Evolutionary conservation across 2,329 filamentous ascomycete species (phyloP), one percentile per base, ranked within the genome.

Genomic region (Penicillium sp.): DNA sequence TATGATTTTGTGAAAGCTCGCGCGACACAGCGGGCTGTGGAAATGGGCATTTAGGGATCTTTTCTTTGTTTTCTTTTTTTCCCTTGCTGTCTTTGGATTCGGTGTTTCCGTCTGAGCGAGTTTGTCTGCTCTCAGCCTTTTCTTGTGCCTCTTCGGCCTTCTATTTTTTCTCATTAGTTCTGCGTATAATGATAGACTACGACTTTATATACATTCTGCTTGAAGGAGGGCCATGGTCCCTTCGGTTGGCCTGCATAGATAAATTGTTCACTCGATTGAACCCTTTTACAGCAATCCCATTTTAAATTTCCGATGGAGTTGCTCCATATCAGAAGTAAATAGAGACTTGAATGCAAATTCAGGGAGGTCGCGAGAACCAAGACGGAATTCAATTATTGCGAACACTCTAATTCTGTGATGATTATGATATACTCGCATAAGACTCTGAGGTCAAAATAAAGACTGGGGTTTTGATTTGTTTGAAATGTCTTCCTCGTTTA

Each of bases 1-100:
- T 71, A 69, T 62, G 65, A 74, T 51, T 71, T 71, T 58, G 58
- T 74, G 30, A 74, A 67, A 55, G 52, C 65, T 53, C 69, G 66
- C 50, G 65, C 62, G 56, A 62, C 67, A 61, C 66, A 65, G 61
- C 65, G 62, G 56, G 66, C 65, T 52, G 55, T 71, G 61, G 66
- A 64, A 57, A 46, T 65, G 49, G 65, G 61, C 44, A 60, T 60
- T 53, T 72, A 65, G 51, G 47, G 7, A 36, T 41, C 52, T 53
- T 53, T 55, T 51, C 31, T 31, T 55, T 50, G 48, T 54, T 42
- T 54, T 48, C 40, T 44, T 50, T 40, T 48, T 41, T 48, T 46
- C 44, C 44, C 44, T 47, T 52, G 54, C 41, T 53, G 22, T 53
- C 27, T 53, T 36, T 53, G 52, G 55, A 49, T 46, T 13, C 25